Evolutionary conservation across 768 basidiomycete species (phyloP).

Genomic region (Mycena rosella): DNA sequence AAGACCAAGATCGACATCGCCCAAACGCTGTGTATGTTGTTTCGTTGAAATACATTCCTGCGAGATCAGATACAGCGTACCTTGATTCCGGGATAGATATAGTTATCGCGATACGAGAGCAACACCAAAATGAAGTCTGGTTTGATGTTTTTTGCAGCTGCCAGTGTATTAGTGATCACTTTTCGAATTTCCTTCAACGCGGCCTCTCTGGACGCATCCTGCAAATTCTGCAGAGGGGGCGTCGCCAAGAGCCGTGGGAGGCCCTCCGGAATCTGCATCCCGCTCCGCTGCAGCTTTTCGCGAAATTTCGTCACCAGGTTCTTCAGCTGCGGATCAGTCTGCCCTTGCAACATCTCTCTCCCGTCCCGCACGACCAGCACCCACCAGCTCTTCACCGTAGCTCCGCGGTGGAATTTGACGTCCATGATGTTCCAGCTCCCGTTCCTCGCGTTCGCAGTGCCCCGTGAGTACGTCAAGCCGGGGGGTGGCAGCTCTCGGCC

Average conservation of each 20-base stretch:
- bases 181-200: constrained; percentile 58
- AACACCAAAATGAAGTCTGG: constrained; percentile 81
- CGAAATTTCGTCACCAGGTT: constrained; percentile 66
- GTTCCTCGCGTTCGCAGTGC: constrained; percentile 59
- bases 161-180: constrained; percentile 50
- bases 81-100: constrained; percentile 86
- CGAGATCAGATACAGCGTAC: constrained; percentile 38
- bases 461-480: constrained; percentile 64
- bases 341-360: constrained; percentile 50
- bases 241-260: constrained; percentile 55
- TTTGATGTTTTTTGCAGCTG: constrained; percentile 41
- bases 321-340: constrained; percentile 55
- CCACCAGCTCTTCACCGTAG: constrained; percentile 68
- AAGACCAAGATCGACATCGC: constrained; percentile 80
- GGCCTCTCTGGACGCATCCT: constrained; percentile 52
- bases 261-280: constrained; percentile 62
- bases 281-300: constrained; percentile 67
- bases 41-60: not conserved
- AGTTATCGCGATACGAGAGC: constrained; percentile 75
- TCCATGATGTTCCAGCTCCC: constrained; percentile 85
- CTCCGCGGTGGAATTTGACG: constrained; percentile 75
- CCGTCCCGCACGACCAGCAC: constrained; percentile 75
- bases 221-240: constrained; percentile 40
- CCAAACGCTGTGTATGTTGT: constrained; percentile 64
- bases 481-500: constrained; percentile 76